Base-by-base conservation (phyloP, 257 asterid species). In the Lycium barbarum region DNA sequence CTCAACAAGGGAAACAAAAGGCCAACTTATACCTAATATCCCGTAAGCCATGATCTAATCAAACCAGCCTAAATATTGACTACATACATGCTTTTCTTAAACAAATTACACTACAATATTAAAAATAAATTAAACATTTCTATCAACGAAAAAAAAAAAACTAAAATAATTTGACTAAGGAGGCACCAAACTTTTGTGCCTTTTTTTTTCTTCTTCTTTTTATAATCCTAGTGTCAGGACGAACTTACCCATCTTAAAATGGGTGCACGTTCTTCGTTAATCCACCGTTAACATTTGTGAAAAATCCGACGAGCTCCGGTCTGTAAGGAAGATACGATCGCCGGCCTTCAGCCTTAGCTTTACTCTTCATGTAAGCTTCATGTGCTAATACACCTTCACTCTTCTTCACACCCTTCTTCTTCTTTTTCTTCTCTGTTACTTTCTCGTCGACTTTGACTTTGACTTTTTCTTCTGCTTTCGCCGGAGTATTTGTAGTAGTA, bases 251-350 rank as follows among this genome's bases (percentile, higher is more conserved):
- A 15, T 10, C 12, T 68, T 58, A 97, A 83, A 89, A 97, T 80
- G 98, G 99, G 65, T 97, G 98, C 1, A 97, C 95, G 83, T 93
- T 94, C 88, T 91, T 93, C 45, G 90, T 92, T 86, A 97, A 86
- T 17, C 97, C 99, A 40, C 96, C 96, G 70, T 86, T 92, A 20
- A 91, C 93, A 81, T 91, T 97, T 3, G 99, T 97, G 72, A 97
- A 97, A 33, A 97, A 88, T 1, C 99, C 99, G 92, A 95, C 92
- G 3, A 97, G 82, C 86, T 93, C 98, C 87, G 95, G 97, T 91
- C 98, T 89, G 93, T 97, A 97, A 33, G 98, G 99, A 83, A 95
- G 83, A 80, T 95, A 93, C 71, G 98, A 91, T 86, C 95, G 92
- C 83, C 92, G 92, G 45, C 84, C 92, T 38, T 80, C 91, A 35